Conservation (phyloP, 164 flowering plant genomes). For the Litsea cubeba region DNA sequence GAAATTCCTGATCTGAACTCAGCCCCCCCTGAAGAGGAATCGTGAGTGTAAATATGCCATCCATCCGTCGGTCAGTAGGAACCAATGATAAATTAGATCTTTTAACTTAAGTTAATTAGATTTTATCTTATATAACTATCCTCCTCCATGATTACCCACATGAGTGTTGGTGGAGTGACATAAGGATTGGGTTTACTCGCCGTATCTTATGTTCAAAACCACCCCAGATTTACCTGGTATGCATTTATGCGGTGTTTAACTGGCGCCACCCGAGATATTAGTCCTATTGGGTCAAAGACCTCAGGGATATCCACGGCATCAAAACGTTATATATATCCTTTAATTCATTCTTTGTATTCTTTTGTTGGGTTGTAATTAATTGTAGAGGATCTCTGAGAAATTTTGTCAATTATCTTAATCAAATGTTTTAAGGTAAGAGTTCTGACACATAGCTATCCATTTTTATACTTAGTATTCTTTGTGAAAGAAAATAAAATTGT, state of each 20-base stretch:
- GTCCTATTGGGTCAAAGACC: too few relatives aligned
- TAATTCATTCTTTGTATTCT: slow-evolving; percentile 16
- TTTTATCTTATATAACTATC: too few relatives aligned
- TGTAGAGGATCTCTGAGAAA: not conserved
- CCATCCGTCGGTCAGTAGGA: not conserved
- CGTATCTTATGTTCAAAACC: too few relatives aligned
- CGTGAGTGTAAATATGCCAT: not conserved
- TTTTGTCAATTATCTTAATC: too few relatives aligned
- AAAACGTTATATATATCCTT: not conserved
- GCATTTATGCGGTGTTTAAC: too few relatives aligned
- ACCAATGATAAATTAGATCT: slow-evolving; percentile 6
- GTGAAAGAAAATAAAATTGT: not conserved
- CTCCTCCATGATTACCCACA: too few relatives aligned
- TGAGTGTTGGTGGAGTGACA: too few relatives aligned
- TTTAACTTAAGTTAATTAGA: slow-evolving; percentile 3
- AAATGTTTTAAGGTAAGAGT: not conserved
- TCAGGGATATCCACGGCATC: too few relatives aligned
- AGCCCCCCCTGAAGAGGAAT: slow-evolving; percentile 29
- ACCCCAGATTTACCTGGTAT: too few relatives aligned
- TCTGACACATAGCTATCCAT: not conserved
- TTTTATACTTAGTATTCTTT: too few relatives aligned
- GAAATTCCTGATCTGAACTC: slow-evolving; percentile 56
- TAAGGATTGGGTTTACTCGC: too few relatives aligned
- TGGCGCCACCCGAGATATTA: too few relatives aligned
- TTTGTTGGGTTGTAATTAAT: not conserved